Conservation (phyloP, 2,329 filamentous ascomycete genomes). For the Spiromastix sp. region DNA sequence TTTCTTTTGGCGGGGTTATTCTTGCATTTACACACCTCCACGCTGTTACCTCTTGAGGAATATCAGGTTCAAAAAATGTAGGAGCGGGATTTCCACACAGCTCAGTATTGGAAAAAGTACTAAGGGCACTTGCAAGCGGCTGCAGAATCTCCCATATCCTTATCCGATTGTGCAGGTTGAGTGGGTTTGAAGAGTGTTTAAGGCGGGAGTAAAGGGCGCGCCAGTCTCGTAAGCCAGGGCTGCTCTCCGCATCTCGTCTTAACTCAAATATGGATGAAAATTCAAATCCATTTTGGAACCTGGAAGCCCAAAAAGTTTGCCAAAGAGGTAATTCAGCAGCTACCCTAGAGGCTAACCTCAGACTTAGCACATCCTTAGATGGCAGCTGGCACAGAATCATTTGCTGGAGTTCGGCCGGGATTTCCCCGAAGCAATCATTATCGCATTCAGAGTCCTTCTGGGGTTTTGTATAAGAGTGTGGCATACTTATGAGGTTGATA, state of each 20-base stretch:
- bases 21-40: too few species aligned
- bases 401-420: background rate
- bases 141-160: slow-evolving; percentile 1
- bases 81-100: too few species aligned
- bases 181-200: background rate
- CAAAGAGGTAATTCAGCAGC: background rate
- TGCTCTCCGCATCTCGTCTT: background rate
- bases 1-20: too few species aligned
- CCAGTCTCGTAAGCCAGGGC: background rate
- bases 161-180: slow-evolving; percentile 1
- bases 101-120: background rate
- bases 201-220: background rate
- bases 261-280: slow-evolving; percentile 2
- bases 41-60: too few species aligned
- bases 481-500: background rate
- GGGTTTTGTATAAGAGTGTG: too few species aligned
- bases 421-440: background rate
- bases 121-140: background rate
- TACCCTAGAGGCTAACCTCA: background rate
- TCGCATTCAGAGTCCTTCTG: too few species aligned
- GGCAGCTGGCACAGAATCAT: slow-evolving; percentile 1
- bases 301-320: slow-evolving; percentile 1
- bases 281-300: background rate
- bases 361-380: slow-evolving; percentile 1
- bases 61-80: too few species aligned